Percentiles rank a stretch among this genome's conserved stretches.
phyloP scores from a whole-genome alignment of 352 stramenopile genomes.

The Globisporangium orthogonon region DNA sequence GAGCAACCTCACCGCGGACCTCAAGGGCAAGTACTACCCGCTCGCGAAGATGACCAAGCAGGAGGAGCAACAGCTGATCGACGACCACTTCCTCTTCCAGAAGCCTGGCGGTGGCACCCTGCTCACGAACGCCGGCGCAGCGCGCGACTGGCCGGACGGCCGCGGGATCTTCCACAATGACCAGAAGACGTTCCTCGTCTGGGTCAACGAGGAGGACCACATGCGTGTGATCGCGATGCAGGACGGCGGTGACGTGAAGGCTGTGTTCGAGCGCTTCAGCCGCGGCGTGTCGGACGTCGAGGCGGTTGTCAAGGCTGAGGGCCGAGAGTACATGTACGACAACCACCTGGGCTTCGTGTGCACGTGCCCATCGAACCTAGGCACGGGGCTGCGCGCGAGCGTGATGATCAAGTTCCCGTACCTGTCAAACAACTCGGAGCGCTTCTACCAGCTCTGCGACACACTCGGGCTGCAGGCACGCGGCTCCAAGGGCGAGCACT shows the following conservation, averaged over 20 bases:
- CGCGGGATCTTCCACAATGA: slow-evolving; percentile 93
- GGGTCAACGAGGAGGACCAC: slow-evolving; percentile 89
- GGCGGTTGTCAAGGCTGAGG: slow-evolving; percentile 67
- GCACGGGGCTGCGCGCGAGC: slow-evolving; percentile 77
- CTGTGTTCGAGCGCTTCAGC: slow-evolving; percentile 87
- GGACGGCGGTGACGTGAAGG: slow-evolving; percentile 86
- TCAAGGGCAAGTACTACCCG: slow-evolving; percentile 86
- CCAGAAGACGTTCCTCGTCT: slow-evolving; percentile 87
- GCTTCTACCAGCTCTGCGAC: slow-evolving; percentile 65
- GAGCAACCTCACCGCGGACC: slow-evolving; percentile 54
- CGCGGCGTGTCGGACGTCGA: slow-evolving; percentile 77
- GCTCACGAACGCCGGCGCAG: slow-evolving; percentile 78
- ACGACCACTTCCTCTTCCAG: slow-evolving; percentile 91
- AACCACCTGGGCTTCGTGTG: slow-evolving; percentile 86
- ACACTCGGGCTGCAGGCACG: slow-evolving; percentile 77
- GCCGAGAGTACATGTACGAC: slow-evolving; percentile 85
- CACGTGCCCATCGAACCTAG: slow-evolving; percentile 85
- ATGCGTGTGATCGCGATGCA: slow-evolving; percentile 89
- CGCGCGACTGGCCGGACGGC: slow-evolving; percentile 90
- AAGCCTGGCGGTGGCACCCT: slow-evolving; percentile 88
- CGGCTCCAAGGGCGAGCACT: slow-evolving; percentile 81
- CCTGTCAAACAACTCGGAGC: slow-evolving; percentile 60
- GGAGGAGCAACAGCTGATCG: slow-evolving; percentile 88
- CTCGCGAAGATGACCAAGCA: slow-evolving; percentile 89
- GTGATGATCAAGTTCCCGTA: slow-evolving; percentile 85